Percentiles rank a stretch among this genome's conserved stretches.
phyloP scores from a whole-genome alignment of 768 basidiomycete genomes.

The Sporobolomyces roseus region DNA sequence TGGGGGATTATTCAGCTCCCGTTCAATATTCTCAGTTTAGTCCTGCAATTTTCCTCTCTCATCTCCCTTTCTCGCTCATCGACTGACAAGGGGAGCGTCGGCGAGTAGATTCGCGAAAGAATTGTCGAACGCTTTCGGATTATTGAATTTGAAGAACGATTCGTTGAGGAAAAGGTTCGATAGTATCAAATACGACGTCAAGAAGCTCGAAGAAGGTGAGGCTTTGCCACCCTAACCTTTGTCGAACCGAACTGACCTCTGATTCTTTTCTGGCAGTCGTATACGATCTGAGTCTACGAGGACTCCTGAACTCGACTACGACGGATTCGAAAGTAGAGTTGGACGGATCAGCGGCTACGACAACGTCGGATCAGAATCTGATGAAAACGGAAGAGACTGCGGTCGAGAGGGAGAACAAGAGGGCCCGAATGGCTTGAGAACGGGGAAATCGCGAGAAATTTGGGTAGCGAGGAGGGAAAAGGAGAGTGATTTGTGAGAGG shows the following conservation, averaged over 20 bases:
- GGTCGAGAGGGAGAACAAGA: neutral
- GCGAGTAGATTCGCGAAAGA: constrained; percentile 53
- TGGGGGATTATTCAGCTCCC: constrained; percentile 50
- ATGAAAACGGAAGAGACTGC: neutral
- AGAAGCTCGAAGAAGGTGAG: constrained; percentile 50
- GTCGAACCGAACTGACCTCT: too few relatives aligned
- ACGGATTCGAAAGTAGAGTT: constrained; percentile 34
- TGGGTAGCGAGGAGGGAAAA: too few relatives aligned
- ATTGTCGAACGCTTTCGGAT: constrained; percentile 46
- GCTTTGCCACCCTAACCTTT: too few relatives aligned
- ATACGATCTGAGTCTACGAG: constrained; percentile 50
- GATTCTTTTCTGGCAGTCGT: too few relatives aligned
- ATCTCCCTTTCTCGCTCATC: too few relatives aligned
- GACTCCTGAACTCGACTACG: constrained; percentile 38
- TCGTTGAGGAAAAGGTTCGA: constrained; percentile 51
- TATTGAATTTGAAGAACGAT: constrained; percentile 53
- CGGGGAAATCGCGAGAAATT: too few relatives aligned
- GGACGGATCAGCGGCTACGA: neutral
- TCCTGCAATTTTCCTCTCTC: too few relatives aligned
- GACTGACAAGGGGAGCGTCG: too few relatives aligned
- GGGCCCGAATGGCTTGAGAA: neutral
- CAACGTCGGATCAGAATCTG: neutral
- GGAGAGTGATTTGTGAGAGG: too few relatives aligned
- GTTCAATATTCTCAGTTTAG: constrained; percentile 50
- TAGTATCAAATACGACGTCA: constrained; percentile 52